Conservation (phyloP, 1,284 basidiomycete species). For the Stereum hirsutum region DNA sequence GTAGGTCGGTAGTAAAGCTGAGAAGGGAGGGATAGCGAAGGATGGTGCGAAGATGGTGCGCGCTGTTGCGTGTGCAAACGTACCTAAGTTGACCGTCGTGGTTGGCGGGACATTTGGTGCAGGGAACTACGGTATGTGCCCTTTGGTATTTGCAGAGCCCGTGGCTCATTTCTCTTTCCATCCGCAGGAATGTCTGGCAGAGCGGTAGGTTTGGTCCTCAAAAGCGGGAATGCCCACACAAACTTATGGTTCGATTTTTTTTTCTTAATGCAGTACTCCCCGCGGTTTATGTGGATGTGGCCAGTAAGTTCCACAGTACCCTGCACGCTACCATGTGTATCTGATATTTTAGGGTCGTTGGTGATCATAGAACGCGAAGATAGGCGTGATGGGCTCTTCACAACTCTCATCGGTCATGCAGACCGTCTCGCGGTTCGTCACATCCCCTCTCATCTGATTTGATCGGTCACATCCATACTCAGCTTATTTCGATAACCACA, state of each 20-base stretch:
- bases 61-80: constrained; percentile 89
- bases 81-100: constrained; percentile 90
- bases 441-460: constrained; percentile 5
- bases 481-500: constrained; percentile 18
- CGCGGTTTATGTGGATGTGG: constrained; percentile 97
- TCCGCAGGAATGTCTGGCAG: constrained; percentile 75
- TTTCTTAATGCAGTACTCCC: constrained; percentile 59
- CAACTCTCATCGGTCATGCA: constrained; percentile 92
- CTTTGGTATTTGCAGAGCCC: constrained; percentile 3
- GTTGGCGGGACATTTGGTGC: constrained; percentile 96
- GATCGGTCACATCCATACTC: constrained; percentile 1
- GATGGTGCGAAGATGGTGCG: constrained; percentile 98
- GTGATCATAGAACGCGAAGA: constrained; percentile 71
- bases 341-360: constrained; percentile 10
- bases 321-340: neutral
- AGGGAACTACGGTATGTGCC: constrained; percentile 77
- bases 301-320: constrained; percentile 45
- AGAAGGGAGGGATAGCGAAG: constrained; percentile 92
- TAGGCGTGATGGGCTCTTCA: constrained; percentile 94
- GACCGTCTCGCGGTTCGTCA: constrained; percentile 68
- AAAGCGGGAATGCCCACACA: neutral
- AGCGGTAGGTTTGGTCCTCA: constrained; percentile 45
- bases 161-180: constrained; percentile 4
- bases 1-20: constrained; percentile 90
- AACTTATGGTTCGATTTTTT: neutral